These are phyloP conservation scores for Cutaneotrichosporon cyanovorans DNA, from an alignment of 1,284 basidiomycete species.

Conservation along the genomic window DNA sequence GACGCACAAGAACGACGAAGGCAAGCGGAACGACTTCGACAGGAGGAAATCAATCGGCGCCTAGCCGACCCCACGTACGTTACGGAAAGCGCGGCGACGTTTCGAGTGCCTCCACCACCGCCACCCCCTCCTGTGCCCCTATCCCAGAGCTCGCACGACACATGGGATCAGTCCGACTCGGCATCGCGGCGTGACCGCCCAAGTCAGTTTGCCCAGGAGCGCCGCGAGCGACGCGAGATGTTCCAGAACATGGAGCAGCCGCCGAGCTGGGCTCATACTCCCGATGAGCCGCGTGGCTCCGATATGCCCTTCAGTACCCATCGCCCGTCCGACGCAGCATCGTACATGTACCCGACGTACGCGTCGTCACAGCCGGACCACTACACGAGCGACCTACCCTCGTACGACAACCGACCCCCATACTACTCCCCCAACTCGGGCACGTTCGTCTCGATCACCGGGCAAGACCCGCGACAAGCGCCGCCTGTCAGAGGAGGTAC, in stretches of 20 bases:
- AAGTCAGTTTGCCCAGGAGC: slow-evolving; percentile 23
- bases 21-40: not conserved
- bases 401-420: not conserved
- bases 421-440: not conserved
- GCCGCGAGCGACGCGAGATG: slow-evolving; percentile 17
- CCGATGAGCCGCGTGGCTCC: not conserved
- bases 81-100: too few relatives aligned
- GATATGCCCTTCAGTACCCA: not conserved
- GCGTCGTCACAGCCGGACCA: not conserved
- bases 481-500: too few relatives aligned
- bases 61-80: too few relatives aligned
- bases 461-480: too few relatives aligned
- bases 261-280: not conserved
- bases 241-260: slow-evolving; percentile 7
- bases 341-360: not conserved
- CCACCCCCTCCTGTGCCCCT: too few relatives aligned
- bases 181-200: not conserved
- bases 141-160: not conserved
- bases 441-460: not conserved
- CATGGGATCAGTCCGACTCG: not conserved
- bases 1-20: not conserved
- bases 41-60: not conserved
- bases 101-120: too few relatives aligned
- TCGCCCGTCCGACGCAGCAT: not conserved
- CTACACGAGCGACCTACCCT: not conserved